Conservation (phyloP, 202 grass and related monocot species). For the Hordeum pubiflorum region DNA sequence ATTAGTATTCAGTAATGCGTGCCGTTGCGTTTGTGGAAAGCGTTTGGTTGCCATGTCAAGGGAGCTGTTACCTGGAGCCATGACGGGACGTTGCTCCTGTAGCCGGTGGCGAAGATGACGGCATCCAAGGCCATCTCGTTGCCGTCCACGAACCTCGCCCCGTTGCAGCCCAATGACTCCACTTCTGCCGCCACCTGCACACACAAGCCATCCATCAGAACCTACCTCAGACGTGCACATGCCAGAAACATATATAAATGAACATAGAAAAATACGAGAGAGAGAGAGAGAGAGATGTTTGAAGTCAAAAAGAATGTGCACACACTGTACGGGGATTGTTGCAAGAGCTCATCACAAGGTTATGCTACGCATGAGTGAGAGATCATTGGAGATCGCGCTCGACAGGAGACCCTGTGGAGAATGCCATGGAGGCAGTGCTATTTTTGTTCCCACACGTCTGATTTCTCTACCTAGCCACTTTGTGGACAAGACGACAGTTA, state of each 20-base stretch:
- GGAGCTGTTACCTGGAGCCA: conserved; percentile 65
- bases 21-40: background rate
- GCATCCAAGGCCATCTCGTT: conserved; percentile 71
- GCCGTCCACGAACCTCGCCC: conserved; percentile 66
- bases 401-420: background rate
- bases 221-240: conserved; percentile 13
- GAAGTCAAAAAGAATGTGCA: conserved; percentile 33
- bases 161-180: conserved; percentile 55
- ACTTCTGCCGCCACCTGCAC: conserved; percentile 68
- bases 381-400: background rate
- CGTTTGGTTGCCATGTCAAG: background rate
- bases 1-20: background rate
- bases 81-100: conserved; percentile 81
- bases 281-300: background rate
- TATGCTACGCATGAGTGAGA: background rate
- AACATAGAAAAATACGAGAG: background rate
- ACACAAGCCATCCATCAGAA: conserved; percentile 11
- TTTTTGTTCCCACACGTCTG: conserved; percentile 16
- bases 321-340: background rate
- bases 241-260: background rate
- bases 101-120: conserved; percentile 92
- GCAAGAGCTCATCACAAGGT: background rate
- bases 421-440: conserved; percentile 6
- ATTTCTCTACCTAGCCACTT: background rate
- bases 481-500: conserved; percentile 10